Evolutionary conservation across 176 grass and related monocot genomes (phyloP).

Genomic region (Carex pumila): DNA sequence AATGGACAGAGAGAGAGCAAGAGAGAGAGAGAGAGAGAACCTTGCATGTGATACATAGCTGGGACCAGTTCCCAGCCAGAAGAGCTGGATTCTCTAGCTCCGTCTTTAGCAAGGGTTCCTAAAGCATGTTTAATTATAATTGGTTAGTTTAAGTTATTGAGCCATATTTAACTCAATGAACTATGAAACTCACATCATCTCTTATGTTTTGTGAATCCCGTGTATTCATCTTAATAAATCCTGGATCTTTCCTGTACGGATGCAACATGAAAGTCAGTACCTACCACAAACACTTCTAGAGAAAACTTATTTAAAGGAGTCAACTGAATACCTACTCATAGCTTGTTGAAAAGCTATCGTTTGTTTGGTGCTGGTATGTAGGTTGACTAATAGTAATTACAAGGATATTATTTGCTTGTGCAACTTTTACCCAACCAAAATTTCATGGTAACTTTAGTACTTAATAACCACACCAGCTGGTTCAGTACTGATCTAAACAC

Average conservation of each 20-base stretch:
- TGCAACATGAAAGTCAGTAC: slow-evolving; percentile 6
- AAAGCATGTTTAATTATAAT: slow-evolving; percentile 22
- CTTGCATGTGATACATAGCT: slow-evolving; percentile 98
- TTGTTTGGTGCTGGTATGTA: not conserved
- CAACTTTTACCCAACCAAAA: not conserved
- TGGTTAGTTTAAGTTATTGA: not conserved
- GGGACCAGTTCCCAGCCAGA: slow-evolving; percentile 85
- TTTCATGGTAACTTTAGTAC: not conserved
- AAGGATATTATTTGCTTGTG: not conserved
- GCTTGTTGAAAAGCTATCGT: slow-evolving; percentile 5
- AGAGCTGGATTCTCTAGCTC: slow-evolving; percentile 84
- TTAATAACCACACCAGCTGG: not conserved
- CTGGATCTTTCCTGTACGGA: slow-evolving; percentile 86
- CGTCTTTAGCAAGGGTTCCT: slow-evolving; percentile 92
- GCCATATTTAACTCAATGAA: slow-evolving; percentile 19
- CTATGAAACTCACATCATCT: slow-evolving; percentile 84
- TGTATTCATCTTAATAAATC: slow-evolving; percentile 64
- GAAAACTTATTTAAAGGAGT: not conserved
- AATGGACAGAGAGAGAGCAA: slow-evolving; percentile 2
- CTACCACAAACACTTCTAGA: not conserved
- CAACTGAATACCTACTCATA: slow-evolving; percentile 17
- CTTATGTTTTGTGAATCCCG: slow-evolving; percentile 65
- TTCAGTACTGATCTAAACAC: not conserved
- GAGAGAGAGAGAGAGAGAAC: slow-evolving; percentile 27
- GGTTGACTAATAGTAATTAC: not conserved